Evolutionary conservation across 1,139 yeast genomes (phyloP), one percentile per base, ranked within the genome.

Genomic region (Magnusiomyces suaveolens): DNA sequence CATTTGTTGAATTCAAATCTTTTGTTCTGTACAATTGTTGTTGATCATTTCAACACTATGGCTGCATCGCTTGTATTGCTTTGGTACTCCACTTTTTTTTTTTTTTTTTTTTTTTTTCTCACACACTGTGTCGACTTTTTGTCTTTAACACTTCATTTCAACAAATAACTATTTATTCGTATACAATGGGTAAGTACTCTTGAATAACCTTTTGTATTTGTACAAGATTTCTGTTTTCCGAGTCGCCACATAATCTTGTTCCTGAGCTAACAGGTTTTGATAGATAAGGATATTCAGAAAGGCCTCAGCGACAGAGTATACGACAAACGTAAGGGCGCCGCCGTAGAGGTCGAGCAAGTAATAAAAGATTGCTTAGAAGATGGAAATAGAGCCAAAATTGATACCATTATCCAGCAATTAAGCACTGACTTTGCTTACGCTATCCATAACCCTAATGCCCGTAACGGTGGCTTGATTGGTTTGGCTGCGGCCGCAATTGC

Each of bases 281-380:
- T 18, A 75, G 97, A 90, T 60, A 80, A 82, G 62, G 78, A 87
- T 29, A 80, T 89, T 56, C 78, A 83, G 60, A 85, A 87, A 68
- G 97, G 96, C 50, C 78, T 92, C 52, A 82, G 86, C 61, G 96
- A 94, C 69, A 83, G 95, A 57, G 81, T 92, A 50, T 92, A 92
- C 67, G 98, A 94, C 64, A 90, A 89, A 70, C 80, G 99, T 52
- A 92, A 92, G 67, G 85, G 92, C 1, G 95, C 97, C 0, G 98
- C 99, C 0, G 77, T 86, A 60, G 96, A 89, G 66, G 76, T 92
- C 52, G 98, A 92, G 66, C 81, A 84, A 58, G 76, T 83, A 20
- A 88, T 90, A 48, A 82, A 88, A 60, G 79, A 84, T 50, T 83
- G 87, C 47, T 69, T 90, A 24, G 79, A 80, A 3, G 80, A 82